Base-by-base conservation (phyloP, 345 rosid genomes). In the Erysimum cheiranthoides region DNA sequence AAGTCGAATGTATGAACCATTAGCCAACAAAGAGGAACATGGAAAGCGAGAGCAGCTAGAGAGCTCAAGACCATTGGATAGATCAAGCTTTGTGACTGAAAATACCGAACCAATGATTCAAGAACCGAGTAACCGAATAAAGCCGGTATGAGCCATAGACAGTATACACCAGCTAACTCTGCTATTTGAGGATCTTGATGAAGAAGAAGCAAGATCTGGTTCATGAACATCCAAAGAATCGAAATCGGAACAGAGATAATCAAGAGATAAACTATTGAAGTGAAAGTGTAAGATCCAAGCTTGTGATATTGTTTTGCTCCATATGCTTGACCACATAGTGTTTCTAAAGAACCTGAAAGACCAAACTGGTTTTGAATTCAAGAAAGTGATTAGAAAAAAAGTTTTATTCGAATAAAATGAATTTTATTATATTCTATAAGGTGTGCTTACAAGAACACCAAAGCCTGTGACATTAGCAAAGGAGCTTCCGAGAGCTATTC, bases 301-400 rank as follows among this genome's bases (percentile, higher is more conserved):
- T 70, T 80, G 21, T 64, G 69, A 67, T 87, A 88, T 47, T 88
- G 93, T 49, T 86, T 52, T 38, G 96, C 93, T 85, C 96, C 97
- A 77, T 71, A 89, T 2, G 93, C 89, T 86, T 92, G 97, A 5
- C 97, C 96, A 62, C 89, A 82, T 63, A 94, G 70, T n/a, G 97
- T 94, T 74, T 93, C 97, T 70, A 90, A 46, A 56, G 93, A 91
- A 79, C 90, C 83, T 11, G 97, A 80, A 85, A 92, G 85, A 31
- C 97, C 96, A 70, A 70, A 74, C 83, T 80, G 7, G 5, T 66
- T 10, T 28, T 52, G 31, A 36, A 49, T 54, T 69, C 66, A 71
- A 49, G 25, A 11, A 11, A 38, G 12, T 59, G 5, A 30, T 38
- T 27, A 8, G 8, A 11, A 38, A 36, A 9, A 46, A 27, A 12